A percentile compares a stretch with the other conserved stretches of the same genome.
Evolutionary conservation across 352 stramenopile species (phyloP).

Genomic region (Phytopythium ostracodes): DNA sequence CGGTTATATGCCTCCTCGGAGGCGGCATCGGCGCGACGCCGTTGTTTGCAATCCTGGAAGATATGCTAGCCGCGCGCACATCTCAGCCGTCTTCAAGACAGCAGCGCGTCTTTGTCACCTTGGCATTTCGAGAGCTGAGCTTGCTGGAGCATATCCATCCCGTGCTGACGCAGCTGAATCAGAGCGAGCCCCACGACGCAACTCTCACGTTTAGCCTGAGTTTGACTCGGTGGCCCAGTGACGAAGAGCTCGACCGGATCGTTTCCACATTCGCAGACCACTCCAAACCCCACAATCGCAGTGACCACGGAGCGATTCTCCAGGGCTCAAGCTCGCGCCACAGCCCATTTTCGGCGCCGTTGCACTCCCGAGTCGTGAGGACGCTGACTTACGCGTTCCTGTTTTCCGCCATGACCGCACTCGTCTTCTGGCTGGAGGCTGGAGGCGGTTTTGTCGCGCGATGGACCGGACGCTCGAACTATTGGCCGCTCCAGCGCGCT

Average conservation of each 20-base stretch:
- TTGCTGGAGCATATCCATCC: slow-evolving; percentile 11
- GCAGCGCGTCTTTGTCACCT: slow-evolving; percentile 8
- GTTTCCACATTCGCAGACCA: not conserved
- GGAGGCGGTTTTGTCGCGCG: not conserved
- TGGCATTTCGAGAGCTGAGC: slow-evolving; percentile 13
- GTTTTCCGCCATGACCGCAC: not conserved
- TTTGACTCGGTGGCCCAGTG: slow-evolving; percentile 1
- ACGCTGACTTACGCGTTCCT: not conserved
- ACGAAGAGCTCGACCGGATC: slow-evolving; percentile 1
- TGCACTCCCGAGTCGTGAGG: not conserved
- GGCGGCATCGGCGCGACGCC: slow-evolving; percentile 9
- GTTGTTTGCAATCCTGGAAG: slow-evolving; percentile 16
- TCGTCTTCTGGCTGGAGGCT: slow-evolving; percentile 4
- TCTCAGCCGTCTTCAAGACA: not conserved
- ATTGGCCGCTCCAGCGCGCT: slow-evolving; percentile 6
- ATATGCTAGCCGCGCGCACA: slow-evolving; percentile 8
- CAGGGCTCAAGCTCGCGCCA: not conserved
- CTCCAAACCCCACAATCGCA: not conserved
- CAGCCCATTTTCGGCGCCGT: not conserved
- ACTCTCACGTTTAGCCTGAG: slow-evolving; percentile 1
- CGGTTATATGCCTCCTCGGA: slow-evolving; percentile 11
- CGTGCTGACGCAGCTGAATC: slow-evolving; percentile 5
- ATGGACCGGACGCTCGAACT: not conserved
- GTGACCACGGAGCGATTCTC: not conserved
- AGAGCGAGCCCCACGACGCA: not conserved